Evolutionary conservation across 169 alveolate species (phyloP), one percentile per base, ranked within the genome.

Genomic region (Cryptosporidium sp.): DNA sequence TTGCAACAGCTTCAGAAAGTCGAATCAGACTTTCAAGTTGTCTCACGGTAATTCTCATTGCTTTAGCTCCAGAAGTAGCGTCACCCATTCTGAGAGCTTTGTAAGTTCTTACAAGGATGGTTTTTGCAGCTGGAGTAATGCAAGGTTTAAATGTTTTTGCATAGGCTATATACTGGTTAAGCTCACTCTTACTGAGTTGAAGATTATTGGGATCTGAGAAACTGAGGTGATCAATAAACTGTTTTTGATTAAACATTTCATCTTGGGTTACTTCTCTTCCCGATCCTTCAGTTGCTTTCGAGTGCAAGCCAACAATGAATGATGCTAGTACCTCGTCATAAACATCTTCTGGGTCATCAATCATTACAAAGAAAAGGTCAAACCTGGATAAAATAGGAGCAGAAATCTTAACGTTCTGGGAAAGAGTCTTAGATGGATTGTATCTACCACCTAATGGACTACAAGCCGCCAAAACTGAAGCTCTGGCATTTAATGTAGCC

Each of bases 401-500:
- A 29, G 99, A 96, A 35, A 98, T 95, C 93, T 96, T 97, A 21
- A 97, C 97, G 86, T 98, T 98, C 58, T 93, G 95, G 37, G 97
- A 96, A 39, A 97, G 91, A 37, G 97, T 93, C 85, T 96, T 96
- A 45, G 98, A 91, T 16, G 96, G 94, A 92, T 97, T 99, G 91
- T 97, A 97, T 87, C 99, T 93, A 45, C 99, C 99, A 91, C 95
- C 95, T 21, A 96, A 92, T 26, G 99, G 99, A 93, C 98, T 98
- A 14, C 99, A 98, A 35, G 99, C 99, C 16, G 99, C 99, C 84
- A 98, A 94, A n/a, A 98, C 97, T 37, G 99, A 96, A 14, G 99
- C 98, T 74, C 99, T 96, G 1, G 99, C 99, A 94, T 97, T 98
- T 43, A 98, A 93, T n/a, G 99, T 97, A 23, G 99, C 99, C 71